A percentile compares a stretch with the other conserved stretches of the same genome.
phyloP scores from a whole-genome alignment of 2,329 filamentous ascomycete species.

The Hypocreales sp. region DNA sequence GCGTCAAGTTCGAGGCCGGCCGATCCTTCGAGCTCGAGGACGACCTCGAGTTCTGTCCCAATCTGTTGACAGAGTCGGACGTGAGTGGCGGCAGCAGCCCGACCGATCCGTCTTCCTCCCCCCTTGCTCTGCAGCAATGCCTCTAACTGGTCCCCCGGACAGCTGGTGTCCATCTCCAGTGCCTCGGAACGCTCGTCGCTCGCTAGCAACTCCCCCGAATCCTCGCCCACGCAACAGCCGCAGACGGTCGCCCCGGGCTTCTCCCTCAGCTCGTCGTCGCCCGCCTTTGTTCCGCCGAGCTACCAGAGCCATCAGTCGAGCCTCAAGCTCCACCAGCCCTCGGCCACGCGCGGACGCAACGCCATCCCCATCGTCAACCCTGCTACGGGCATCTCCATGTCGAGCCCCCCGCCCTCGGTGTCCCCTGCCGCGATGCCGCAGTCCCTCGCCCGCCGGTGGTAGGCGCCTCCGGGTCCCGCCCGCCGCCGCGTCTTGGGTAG shows the following conservation, averaged over 20 bases:
- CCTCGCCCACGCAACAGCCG: conserved; percentile 80
- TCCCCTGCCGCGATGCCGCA: conserved; percentile 48
- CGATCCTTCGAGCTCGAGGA: conserved; percentile 93
- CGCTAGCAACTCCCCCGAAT: conserved; percentile 84
- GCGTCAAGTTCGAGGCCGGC: conserved; percentile 76
- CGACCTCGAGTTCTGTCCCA: conserved; percentile 89
- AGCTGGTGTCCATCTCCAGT: conserved; percentile 87
- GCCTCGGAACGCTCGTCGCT: conserved; percentile 88
- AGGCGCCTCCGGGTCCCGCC: conserved; percentile 12
- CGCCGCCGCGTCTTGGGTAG: too few species aligned
- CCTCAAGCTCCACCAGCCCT: conserved; percentile 80
- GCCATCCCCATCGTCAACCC: conserved; percentile 98
- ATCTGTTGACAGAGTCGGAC: conserved; percentile 83
- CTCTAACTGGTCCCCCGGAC: too few species aligned
- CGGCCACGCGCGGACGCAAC: conserved; percentile 79
- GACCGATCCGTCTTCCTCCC: too few species aligned
- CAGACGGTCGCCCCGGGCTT: conserved; percentile 65
- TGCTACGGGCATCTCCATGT: conserved; percentile 72
- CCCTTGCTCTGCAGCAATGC: too few species aligned
- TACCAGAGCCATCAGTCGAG: conserved; percentile 49
- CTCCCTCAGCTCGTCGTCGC: conserved; percentile 53
- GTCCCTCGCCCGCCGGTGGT: conserved; percentile 37
- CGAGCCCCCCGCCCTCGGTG: conserved; percentile 67
- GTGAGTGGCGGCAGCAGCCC: too few species aligned
- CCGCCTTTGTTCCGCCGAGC: conserved; percentile 47